Base-by-base conservation (phyloP, 768 basidiomycete genomes). In the Amanita brunnescens region DNA sequence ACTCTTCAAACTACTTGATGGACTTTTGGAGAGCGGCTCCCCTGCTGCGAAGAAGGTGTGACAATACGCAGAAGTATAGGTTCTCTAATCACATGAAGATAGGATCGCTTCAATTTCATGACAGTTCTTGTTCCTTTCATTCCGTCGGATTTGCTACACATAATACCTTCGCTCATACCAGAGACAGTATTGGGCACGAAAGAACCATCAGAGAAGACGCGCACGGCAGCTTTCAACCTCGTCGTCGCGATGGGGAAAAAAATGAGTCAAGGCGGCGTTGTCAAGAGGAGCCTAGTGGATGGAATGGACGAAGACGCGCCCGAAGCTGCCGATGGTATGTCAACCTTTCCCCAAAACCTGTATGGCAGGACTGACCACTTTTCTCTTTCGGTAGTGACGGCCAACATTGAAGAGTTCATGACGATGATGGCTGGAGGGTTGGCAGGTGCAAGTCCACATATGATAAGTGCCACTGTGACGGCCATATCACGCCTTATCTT, bases 381-480 rank as follows among this genome's bases (percentile, higher is more conserved):
- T 38, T 40, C 8, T 21, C 3, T 6, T 45, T 42, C 50, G 44
- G 8, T 41, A 70, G 88, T 80, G 47, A 68, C 69, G 47, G 94
- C 92, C 0, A 89, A 65, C 59, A 76, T 94, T 40, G 84, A 91
- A 58, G 96, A 98, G 64, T 98, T 89, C 64, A 75, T 98, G 71
- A 99, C 89, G 2, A 98, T 99, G 94, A 73, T 97, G 24, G 90
- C 90, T 33, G 94, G 92, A 58, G 96, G 96, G 52, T 69, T 98
- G 42, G 93, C 92, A 7, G 94, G 91, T 18, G 85, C 88, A 12
- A 89, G 82, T 9, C 93, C 95, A 0, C 96, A 99, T 63, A 98
- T 96, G 92, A 95, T 98, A 64, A 95, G 93, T 61, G 96, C 96
- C 1, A 91, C 91, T 1, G 83, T 98, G 47, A 97, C 93, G 5